These are phyloP conservation scores for Lachnellula hyalina DNA, from an alignment of 2,329 filamentous ascomycete genomes.

Conservation along the genomic window DNA sequence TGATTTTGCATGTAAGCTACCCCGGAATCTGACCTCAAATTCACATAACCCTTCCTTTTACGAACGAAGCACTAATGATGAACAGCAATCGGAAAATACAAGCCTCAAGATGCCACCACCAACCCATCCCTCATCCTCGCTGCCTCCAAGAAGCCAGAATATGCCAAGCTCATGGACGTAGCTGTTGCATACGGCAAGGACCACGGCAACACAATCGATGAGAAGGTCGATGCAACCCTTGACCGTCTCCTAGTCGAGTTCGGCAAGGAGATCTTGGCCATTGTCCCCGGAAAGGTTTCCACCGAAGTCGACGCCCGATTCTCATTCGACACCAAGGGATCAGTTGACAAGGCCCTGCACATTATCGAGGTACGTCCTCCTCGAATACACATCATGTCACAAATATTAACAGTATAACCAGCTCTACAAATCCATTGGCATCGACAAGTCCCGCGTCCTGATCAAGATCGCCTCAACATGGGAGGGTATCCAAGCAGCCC, in stretches of 20 bases:
- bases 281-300: slow-evolving; percentile 97
- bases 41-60: not conserved
- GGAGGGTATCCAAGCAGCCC: slow-evolving; percentile 98
- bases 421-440: slow-evolving; percentile 91
- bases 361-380: slow-evolving; percentile 80
- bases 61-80: slow-evolving; percentile 12
- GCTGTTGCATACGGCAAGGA: slow-evolving; percentile 83
- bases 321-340: slow-evolving; percentile 91
- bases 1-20: slow-evolving; percentile 70
- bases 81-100: slow-evolving; percentile 95
- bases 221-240: slow-evolving; percentile 83
- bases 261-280: slow-evolving; percentile 93
- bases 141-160: slow-evolving; percentile 96
- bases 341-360: slow-evolving; percentile 91
- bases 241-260: slow-evolving; percentile 97
- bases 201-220: slow-evolving; percentile 62
- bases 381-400: not conserved
- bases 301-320: slow-evolving; percentile 96
- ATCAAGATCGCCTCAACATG: slow-evolving; percentile 99
- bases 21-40: slow-evolving; percentile 1
- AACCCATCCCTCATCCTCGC: slow-evolving; percentile 98
- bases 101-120: slow-evolving; percentile 99
- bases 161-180: slow-evolving; percentile 82
- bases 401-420: slow-evolving; percentile 34
- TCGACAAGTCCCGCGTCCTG: slow-evolving; percentile 88